These are phyloP conservation scores for Mayamaea pseudoterrestris DNA, from an alignment of 108 stramenopile genomes.

Conservation along the genomic window DNA sequence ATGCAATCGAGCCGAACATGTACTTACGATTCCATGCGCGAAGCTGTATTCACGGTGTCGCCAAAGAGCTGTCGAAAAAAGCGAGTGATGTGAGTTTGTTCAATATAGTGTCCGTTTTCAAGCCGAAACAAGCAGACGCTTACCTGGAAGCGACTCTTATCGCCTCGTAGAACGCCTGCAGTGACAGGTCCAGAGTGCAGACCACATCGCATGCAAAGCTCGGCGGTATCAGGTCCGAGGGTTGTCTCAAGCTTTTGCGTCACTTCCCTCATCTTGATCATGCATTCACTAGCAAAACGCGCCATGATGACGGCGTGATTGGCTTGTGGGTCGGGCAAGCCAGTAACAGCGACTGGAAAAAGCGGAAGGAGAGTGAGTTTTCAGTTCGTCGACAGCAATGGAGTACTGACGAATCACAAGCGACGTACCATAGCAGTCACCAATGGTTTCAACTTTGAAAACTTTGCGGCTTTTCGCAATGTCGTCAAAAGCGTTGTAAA, in stretches of 20 bases:
- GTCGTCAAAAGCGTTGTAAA: not conserved
- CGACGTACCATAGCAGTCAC: not conserved
- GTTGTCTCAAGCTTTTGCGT: not conserved
- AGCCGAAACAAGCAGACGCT: too few relatives aligned
- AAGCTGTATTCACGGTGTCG: constrained; percentile 15
- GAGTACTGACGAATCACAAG: too few relatives aligned
- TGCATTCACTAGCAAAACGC: constrained; percentile 8
- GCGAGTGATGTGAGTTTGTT: too few relatives aligned
- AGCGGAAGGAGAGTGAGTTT: too few relatives aligned
- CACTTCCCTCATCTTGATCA: not conserved
- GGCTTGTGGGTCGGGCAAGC: constrained; percentile 1
- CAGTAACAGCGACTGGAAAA: constrained; percentile 6
- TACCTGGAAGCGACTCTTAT: too few relatives aligned
- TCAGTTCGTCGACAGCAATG: too few relatives aligned
- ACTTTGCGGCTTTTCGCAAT: not conserved
- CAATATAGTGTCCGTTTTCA: too few relatives aligned
- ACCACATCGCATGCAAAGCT: constrained; percentile 3
- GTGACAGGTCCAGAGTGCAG: constrained; percentile 9
- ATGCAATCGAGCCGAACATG: too few relatives aligned
- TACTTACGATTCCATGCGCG: constrained; percentile 2
- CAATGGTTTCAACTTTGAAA: not conserved
- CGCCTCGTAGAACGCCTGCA: too few relatives aligned
- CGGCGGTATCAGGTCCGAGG: constrained; percentile 3
- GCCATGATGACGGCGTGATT: constrained; percentile 9
- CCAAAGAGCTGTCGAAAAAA: constrained; percentile 56